Conservation (phyloP, 1,139 yeast species). For the Suhomyces kunorum region DNA sequence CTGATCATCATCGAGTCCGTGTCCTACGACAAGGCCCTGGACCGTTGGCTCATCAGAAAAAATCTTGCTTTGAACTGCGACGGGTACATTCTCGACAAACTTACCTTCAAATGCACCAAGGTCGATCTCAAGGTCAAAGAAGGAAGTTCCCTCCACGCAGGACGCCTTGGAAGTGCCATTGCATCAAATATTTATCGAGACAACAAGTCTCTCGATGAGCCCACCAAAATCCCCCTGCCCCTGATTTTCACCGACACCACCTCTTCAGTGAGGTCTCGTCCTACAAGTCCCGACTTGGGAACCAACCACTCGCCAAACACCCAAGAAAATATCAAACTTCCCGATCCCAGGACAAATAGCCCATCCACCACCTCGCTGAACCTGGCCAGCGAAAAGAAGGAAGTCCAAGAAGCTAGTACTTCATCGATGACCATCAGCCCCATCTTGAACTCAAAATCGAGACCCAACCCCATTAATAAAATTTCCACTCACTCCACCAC, state of each 20-base stretch:
- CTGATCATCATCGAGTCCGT: slow-evolving; percentile 28
- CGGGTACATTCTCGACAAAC: slow-evolving; percentile 40
- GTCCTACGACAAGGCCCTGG: slow-evolving; percentile 24
- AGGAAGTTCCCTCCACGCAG: slow-evolving; percentile 10
- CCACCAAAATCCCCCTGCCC: slow-evolving; percentile 25
- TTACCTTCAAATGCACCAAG: slow-evolving; percentile 34
- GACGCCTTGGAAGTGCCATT: slow-evolving; percentile 18
- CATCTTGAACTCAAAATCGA: slow-evolving; percentile 1
- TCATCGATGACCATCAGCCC: slow-evolving; percentile 2
- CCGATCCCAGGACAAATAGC: slow-evolving; percentile 7
- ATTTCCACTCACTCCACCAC: background rate
- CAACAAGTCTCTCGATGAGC: slow-evolving; percentile 8
- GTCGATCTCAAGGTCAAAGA: slow-evolving; percentile 26
- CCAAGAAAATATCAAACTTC: slow-evolving; percentile 6
- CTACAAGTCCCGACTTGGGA: slow-evolving; percentile 7
- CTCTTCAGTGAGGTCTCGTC: slow-evolving; percentile 1
- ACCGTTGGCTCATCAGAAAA: slow-evolving; percentile 42
- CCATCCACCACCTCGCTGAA: slow-evolving; percentile 4
- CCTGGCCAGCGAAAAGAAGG: background rate
- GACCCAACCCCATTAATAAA: background rate
- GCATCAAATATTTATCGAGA: slow-evolving; percentile 23
- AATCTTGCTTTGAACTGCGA: slow-evolving; percentile 34
- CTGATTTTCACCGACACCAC: slow-evolving; percentile 10
- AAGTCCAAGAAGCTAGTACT: background rate
- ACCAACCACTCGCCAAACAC: slow-evolving; percentile 2